Conservation (phyloP, 306 rosid species). For the Phaseolus lunatus region DNA sequence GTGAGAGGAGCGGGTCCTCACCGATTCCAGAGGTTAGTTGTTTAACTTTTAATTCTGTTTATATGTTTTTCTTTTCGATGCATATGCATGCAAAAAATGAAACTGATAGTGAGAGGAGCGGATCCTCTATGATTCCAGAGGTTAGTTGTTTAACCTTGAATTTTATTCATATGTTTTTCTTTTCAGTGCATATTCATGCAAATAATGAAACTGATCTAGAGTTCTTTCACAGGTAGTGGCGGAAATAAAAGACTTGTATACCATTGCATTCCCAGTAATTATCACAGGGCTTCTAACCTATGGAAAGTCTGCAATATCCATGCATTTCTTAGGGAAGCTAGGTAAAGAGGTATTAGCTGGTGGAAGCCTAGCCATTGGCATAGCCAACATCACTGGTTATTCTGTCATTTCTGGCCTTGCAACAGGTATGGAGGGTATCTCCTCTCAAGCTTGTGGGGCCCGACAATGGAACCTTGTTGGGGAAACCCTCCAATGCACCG, state of each 20-base stretch:
- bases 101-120: neutral
- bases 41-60: neutral
- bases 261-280: slow-evolving; percentile 50
- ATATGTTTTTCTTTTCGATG: neutral
- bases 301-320: slow-evolving; percentile 52
- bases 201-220: neutral
- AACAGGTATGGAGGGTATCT: slow-evolving; percentile 60
- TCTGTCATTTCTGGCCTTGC: slow-evolving; percentile 58
- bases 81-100: neutral
- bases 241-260: slow-evolving; percentile 47
- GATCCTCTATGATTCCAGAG: neutral
- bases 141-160: slow-evolving; percentile 18
- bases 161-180: neutral
- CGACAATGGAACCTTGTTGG: slow-evolving; percentile 47
- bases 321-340: slow-evolving; percentile 55
- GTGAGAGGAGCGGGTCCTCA: neutral
- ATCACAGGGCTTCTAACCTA: slow-evolving; percentile 47
- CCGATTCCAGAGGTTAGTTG: slow-evolving; percentile 36
- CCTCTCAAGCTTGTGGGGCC: slow-evolving; percentile 64
- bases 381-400: slow-evolving; percentile 58
- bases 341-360: slow-evolving; percentile 51
- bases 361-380: slow-evolving; percentile 55
- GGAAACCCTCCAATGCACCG: slow-evolving; percentile 53
- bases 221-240: slow-evolving; percentile 23
- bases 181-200: neutral